Conservation (phyloP, 352 stramenopile species). For the Globisporangium abappressorium region DNA sequence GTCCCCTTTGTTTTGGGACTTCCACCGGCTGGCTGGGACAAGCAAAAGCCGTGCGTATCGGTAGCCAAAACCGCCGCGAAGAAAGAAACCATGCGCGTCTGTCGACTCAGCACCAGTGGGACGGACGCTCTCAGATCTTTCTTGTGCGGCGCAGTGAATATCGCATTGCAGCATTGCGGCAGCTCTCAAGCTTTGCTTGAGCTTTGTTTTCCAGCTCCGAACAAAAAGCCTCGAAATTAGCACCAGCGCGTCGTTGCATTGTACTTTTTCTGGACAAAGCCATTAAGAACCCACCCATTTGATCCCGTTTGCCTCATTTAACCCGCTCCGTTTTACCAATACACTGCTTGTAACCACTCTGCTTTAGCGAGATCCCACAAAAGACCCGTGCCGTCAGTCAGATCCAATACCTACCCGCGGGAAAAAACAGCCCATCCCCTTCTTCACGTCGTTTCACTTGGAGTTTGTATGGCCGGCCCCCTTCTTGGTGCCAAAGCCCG, state of each 20-base stretch:
- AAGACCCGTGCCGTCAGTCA: too few relatives aligned
- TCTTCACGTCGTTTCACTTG: neutral
- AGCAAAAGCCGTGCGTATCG: too few relatives aligned
- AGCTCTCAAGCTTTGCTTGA: neutral
- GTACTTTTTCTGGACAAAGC: neutral
- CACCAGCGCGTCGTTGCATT: neutral
- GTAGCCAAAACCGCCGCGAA: too few relatives aligned
- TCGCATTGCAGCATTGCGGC: neutral
- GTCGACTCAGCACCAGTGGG: neutral
- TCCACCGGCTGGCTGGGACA: too few relatives aligned
- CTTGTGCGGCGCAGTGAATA: neutral
- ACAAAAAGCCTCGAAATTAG: neutral
- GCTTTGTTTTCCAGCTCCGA: neutral
- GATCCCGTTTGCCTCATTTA: neutral
- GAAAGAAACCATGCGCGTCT: neutral
- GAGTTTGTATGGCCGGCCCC: neutral
- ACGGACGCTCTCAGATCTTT: neutral
- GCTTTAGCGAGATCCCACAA: neutral
- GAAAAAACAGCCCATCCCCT: neutral
- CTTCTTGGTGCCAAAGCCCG: neutral
- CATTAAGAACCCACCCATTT: neutral
- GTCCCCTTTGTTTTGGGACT: too few relatives aligned
- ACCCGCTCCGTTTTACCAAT: neutral
- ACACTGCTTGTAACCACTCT: neutral
- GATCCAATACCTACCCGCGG: neutral